Evolutionary conservation across 202 grass and related monocot species (phyloP).

Genomic region (Saccharum hybrid): DNA sequence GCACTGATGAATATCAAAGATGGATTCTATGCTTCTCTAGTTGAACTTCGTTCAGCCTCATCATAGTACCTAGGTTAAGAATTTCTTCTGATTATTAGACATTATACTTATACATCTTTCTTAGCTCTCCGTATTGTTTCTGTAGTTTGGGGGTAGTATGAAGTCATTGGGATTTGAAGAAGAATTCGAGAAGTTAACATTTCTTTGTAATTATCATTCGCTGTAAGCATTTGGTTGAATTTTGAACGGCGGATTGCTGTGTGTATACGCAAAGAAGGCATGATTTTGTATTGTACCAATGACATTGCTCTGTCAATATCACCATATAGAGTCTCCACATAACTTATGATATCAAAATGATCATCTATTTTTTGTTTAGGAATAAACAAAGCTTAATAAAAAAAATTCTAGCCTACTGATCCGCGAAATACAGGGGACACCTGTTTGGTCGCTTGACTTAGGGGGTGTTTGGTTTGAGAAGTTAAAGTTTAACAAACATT

Average conservation of each 20-base stretch:
- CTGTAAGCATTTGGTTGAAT: conserved; percentile 13
- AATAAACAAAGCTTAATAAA: neutral
- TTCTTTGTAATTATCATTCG: conserved; percentile 3
- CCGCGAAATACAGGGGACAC: neutral
- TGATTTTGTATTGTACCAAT: conserved; percentile 2
- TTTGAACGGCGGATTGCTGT: neutral
- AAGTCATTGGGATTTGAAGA: conserved; percentile 23
- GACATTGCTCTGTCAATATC: neutral
- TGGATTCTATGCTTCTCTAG: conserved; percentile 72
- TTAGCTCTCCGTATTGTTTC: neutral
- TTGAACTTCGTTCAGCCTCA: conserved; percentile 52
- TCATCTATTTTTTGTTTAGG: neutral
- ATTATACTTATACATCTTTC: conserved; percentile 28
- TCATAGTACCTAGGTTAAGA: conserved; percentile 14
- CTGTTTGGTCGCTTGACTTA: too few relatives aligned
- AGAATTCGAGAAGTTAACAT: neutral
- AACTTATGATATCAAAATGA: neutral
- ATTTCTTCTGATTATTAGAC: neutral
- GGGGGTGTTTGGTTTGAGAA: too few relatives aligned
- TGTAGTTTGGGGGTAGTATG: neutral
- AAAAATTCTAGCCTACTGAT: neutral
- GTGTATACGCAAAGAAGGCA: conserved; percentile 16
- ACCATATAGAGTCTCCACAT: neutral
- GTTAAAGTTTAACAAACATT: too few relatives aligned
- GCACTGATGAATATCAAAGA: conserved; percentile 54